Conservation (phyloP, 495 filamentous ascomycete genomes). For the Bathelium albidoporum region DNA sequence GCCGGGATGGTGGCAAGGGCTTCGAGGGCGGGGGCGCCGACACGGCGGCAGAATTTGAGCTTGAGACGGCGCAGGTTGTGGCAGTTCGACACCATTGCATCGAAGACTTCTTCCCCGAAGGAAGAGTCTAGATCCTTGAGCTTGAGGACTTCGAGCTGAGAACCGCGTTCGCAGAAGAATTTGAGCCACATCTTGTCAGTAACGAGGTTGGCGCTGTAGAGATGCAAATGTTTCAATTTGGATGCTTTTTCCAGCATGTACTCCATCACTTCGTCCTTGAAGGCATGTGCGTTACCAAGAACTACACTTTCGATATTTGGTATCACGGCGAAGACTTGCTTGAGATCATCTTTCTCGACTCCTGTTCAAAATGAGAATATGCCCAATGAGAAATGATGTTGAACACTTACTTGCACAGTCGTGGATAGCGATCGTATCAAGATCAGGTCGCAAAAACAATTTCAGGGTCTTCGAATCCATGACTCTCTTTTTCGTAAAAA, state of each 20-base stretch:
- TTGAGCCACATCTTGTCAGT: constrained; percentile 59
- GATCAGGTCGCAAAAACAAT: constrained; percentile 63
- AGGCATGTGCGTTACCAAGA: constrained; percentile 69
- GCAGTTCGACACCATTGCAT: constrained; percentile 48
- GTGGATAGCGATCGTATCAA: constrained; percentile 60
- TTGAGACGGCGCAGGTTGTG: constrained; percentile 62
- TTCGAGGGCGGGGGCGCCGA: constrained; percentile 38
- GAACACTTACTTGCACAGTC: constrained; percentile 56
- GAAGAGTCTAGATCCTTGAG: constrained; percentile 58
- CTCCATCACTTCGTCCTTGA: constrained; percentile 72
- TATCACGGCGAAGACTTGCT: constrained; percentile 67
- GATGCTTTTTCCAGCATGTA: constrained; percentile 64
- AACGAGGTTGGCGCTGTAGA: constrained; percentile 73
- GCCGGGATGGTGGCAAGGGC: constrained; percentile 45
- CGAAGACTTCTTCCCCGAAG: constrained; percentile 57
- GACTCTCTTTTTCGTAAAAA: constrained; percentile 68
- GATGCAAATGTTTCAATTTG: constrained; percentile 49
- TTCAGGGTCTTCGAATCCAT: constrained; percentile 59
- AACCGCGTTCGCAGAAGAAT: constrained; percentile 52
- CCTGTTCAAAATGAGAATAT: constrained; percentile 29
- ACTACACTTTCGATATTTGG: constrained; percentile 57
- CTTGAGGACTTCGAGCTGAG: constrained; percentile 53
- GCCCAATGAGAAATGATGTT: constrained; percentile 13
- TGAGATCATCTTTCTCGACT: constrained; percentile 62
- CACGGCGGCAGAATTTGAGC: constrained; percentile 47